These are phyloP conservation scores for Phytopythium ostracodes DNA, from an alignment of 352 stramenopile genomes.

Conservation along the genomic window DNA sequence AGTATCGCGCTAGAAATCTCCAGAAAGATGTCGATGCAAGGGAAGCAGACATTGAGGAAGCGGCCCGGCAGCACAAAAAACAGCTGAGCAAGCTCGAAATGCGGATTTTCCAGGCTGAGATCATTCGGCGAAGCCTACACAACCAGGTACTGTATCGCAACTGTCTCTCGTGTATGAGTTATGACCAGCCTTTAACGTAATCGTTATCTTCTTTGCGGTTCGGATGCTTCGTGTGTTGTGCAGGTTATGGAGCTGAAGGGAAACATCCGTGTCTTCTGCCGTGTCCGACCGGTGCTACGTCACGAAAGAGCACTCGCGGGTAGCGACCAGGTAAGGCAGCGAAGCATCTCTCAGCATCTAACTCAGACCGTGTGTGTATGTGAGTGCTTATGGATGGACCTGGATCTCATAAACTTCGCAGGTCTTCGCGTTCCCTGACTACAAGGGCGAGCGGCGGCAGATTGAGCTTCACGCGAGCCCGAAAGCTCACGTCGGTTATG, in stretches of 20 bases:
- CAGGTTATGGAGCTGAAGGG: slow-evolving; percentile 95
- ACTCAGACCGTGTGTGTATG: no score
- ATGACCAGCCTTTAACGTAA: neutral
- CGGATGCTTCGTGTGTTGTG: slow-evolving; percentile 2
- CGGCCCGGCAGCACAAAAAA: slow-evolving; percentile 26
- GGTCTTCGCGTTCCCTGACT: slow-evolving; percentile 80
- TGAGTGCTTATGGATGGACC: no score
- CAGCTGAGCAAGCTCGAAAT: slow-evolving; percentile 34
- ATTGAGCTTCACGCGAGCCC: slow-evolving; percentile 69
- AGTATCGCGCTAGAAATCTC: slow-evolving; percentile 24
- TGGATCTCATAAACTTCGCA: slow-evolving; percentile 8
- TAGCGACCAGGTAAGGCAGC: slow-evolving; percentile 37
- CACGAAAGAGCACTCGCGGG: slow-evolving; percentile 44
- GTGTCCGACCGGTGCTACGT: slow-evolving; percentile 86
- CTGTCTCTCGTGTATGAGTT: neutral
- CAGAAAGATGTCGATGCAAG: slow-evolving; percentile 27
- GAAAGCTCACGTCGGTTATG: slow-evolving; percentile 70
- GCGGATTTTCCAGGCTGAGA: slow-evolving; percentile 57
- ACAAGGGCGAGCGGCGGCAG: slow-evolving; percentile 49
- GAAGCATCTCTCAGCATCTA: neutral
- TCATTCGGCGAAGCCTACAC: slow-evolving; percentile 72
- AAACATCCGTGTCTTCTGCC: slow-evolving; percentile 96
- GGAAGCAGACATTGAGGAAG: slow-evolving; percentile 24
- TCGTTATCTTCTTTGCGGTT: neutral
- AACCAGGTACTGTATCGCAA: slow-evolving; percentile 72